Evolutionary conservation across 1,284 basidiomycete genomes (phyloP).

Genomic region (Trichosporon asahii): DNA sequence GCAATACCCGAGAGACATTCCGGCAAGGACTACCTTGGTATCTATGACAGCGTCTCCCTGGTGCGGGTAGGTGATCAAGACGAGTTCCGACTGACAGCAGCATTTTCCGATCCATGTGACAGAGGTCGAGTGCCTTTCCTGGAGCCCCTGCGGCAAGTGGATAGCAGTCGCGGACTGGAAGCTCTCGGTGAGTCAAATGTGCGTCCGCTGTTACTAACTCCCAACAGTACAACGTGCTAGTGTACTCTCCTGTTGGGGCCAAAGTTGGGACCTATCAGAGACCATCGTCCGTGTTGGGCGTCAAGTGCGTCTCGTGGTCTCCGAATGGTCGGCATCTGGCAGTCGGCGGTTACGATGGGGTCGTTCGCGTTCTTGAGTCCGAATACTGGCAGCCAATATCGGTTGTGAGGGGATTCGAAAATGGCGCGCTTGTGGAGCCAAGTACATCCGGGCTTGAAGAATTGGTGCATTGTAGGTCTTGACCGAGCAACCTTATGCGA

Average conservation of each 20-base stretch:
- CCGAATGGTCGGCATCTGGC: constrained; percentile 50
- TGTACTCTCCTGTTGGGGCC: constrained; percentile 69
- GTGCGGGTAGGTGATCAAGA: constrained; percentile 60
- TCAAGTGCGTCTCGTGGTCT: constrained; percentile 73
- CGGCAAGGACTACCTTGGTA: constrained; percentile 74
- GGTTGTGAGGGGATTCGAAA: background rate
- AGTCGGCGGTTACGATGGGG: constrained; percentile 13
- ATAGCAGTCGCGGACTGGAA: constrained; percentile 79
- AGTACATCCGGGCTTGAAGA: background rate
- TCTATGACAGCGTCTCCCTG: constrained; percentile 74
- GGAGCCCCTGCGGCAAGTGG: constrained; percentile 76
- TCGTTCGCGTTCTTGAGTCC: constrained; percentile 17
- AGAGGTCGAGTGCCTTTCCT: constrained; percentile 67
- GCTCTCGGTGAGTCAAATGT: constrained; percentile 60
- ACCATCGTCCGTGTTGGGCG: constrained; percentile 47
- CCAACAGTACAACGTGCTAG: constrained; percentile 70
- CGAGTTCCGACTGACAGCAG: constrained; percentile 48
- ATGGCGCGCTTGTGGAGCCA: background rate
- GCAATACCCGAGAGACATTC: constrained; percentile 77
- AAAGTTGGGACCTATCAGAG: constrained; percentile 67
- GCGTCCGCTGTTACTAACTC: background rate
- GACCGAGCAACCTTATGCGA: background rate
- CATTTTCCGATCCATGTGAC: constrained; percentile 77
- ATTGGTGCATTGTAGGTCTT: background rate
- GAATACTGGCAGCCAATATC: constrained; percentile 18